Evolutionary conservation across 305 asterid genomes (phyloP).

Genomic region (Andrographis paniculata): DNA sequence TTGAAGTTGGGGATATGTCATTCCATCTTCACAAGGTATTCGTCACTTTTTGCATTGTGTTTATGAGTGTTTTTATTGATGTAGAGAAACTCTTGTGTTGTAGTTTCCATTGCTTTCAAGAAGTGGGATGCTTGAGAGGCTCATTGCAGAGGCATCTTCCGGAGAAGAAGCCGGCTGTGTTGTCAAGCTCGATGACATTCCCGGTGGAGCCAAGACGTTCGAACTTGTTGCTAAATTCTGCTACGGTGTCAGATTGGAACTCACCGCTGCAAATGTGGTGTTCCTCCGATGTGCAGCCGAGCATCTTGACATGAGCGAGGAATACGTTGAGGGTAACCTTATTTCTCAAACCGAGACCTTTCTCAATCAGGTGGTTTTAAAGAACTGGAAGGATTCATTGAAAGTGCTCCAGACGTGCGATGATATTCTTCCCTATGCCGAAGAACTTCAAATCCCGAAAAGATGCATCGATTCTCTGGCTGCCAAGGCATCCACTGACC

Average conservation of each 20-base stretch:
- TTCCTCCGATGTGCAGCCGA: conserved; percentile 39
- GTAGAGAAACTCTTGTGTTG: too few relatives aligned
- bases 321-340: conserved; percentile 33
- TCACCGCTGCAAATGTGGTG: conserved; percentile 26
- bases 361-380: conserved; percentile 22
- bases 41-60: not conserved
- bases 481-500: conserved; percentile 29
- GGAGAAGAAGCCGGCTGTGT: conserved; percentile 14
- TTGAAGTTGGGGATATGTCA: conserved; percentile 34
- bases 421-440: conserved; percentile 26
- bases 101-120: conserved; percentile 37
- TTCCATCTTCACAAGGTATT: conserved; percentile 57
- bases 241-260: conserved; percentile 31
- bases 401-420: conserved; percentile 33
- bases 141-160: conserved; percentile 11
- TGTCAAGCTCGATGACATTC: conserved; percentile 27
- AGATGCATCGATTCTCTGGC: conserved; percentile 39
- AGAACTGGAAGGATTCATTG: conserved; percentile 26
- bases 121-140: conserved; percentile 27
- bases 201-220: conserved; percentile 38
- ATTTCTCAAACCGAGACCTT: conserved; percentile 24
- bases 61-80: too few relatives aligned
- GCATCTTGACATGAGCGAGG: conserved; percentile 38
- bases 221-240: conserved; percentile 38
- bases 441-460: conserved; percentile 31